A percentile compares a stretch with the other conserved stretches of the same genome.
phyloP scores from a whole-genome alignment of 805 yeast species.

The Teunomyces barrocoloradensis region DNA sequence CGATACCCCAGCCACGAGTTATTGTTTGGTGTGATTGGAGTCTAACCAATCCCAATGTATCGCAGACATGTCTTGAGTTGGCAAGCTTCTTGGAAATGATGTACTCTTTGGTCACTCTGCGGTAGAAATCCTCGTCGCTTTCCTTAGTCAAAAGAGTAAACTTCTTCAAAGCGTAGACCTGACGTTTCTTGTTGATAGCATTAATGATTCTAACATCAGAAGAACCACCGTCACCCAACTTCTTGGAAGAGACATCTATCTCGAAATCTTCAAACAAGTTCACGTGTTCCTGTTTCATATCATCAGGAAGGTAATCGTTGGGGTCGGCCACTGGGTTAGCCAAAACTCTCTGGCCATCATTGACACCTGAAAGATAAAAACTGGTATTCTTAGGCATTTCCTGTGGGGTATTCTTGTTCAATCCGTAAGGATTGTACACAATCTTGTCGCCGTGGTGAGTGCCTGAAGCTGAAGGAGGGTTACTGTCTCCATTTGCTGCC shows the following conservation, averaged over 20 bases:
- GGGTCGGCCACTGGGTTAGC: conserved; percentile 66
- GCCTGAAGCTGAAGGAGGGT: conserved; percentile 5
- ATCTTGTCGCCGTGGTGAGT: conserved; percentile 34
- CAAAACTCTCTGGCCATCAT: conserved; percentile 47
- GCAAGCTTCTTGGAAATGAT: conserved; percentile 54
- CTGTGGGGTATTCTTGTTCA: conserved; percentile 31
- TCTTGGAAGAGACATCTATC: conserved; percentile 38
- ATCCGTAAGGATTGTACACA: conserved; percentile 66
- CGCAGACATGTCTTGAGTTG: conserved; percentile 59
- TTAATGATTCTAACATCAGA: conserved; percentile 54
- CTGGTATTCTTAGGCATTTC: conserved; percentile 23
- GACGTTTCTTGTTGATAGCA: conserved; percentile 38
- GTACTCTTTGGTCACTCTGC: conserved; percentile 62
- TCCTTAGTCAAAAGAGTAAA: conserved; percentile 61
- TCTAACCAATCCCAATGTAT: conserved; percentile 52
- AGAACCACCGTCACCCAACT: conserved; percentile 72
- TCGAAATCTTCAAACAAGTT: conserved; percentile 57
- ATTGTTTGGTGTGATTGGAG: conserved; percentile 54
- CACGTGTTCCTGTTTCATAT: conserved; percentile 46
- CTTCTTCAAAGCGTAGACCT: conserved; percentile 62
- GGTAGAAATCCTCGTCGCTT: conserved; percentile 60
- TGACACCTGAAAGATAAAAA: conserved; percentile 27
- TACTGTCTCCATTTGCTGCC: conserved; percentile 7
- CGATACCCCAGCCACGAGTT: conserved; percentile 74
- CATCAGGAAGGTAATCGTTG: conserved; percentile 57